Evolutionary conservation across 441 rosid genomes (phyloP), one percentile per base, ranked within the genome.

Genomic region (Brassica hybrid): DNA sequence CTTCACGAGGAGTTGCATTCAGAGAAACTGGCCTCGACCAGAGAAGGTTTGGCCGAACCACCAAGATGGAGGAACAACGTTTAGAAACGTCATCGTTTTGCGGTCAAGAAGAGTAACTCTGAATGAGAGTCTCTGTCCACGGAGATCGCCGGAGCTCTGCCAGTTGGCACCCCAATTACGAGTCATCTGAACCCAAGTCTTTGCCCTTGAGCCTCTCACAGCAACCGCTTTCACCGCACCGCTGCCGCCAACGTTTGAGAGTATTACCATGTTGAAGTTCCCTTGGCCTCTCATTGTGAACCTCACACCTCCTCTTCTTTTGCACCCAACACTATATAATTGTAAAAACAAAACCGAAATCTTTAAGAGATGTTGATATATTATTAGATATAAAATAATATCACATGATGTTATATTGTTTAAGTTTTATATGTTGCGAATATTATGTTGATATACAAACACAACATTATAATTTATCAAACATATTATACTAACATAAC

Each of bases 161-260:
- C 98, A 93, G 71, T 91, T 89, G 0, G 91, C 94, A 13, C 96
- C 93, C 93, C 94, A 88, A 38, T 91, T 91, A 64, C 96, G 81
- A n/a, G 84, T 81, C 90, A 93, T 73, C 36, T 85, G 65, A 57
- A 79, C 27, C 96, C 96, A 91, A 48, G 83, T 70, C 74, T 83
- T 85, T 19, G 82, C 79, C 61, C 80, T 83, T 1, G 89, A 89
- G 0, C 89, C 92, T 73, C 93, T 84, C 13, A 89, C 83, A 88
- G 91, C 89, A 12, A 85, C 92, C 6, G 85, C 84, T 82, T 63
- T 89, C 68, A 91, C 85, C 72, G 84, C 86, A 2, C 96, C 96
- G n/a, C 90, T 78, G 10, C 94, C 91, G 0, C 92, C 97, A 21
- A 91, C 88, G 81, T 91, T 93, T 11, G 96, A 83, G 48, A 93